These are phyloP conservation scores for Codiaeum variegatum DNA, from an alignment of 441 rosid species.

Conservation along the genomic window DNA sequence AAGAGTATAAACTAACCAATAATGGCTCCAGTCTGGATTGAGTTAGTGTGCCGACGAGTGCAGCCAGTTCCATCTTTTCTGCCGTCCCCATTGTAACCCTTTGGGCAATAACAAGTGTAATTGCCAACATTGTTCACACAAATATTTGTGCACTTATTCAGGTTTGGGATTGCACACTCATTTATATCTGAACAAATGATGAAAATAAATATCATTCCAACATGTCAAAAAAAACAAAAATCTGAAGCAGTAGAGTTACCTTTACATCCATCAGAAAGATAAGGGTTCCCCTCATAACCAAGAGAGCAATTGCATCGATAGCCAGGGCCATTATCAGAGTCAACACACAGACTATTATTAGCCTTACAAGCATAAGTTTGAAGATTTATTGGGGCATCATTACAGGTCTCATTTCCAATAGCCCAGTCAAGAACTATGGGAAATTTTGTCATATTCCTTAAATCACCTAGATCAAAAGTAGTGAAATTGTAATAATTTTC, in stretches of 20 bases:
- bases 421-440: conserved; percentile 31
- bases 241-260: conserved; percentile 9
- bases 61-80: conserved; percentile 21
- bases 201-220: neutral
- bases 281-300: conserved; percentile 46
- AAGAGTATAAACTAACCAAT: neutral
- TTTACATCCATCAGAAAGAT: conserved; percentile 32
- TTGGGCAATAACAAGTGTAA: conserved; percentile 24
- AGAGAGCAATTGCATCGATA: conserved; percentile 26
- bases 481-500: conserved; percentile 27
- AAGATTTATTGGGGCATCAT: neutral
- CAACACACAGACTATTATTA: conserved; percentile 11
- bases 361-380: conserved; percentile 20
- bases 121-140: conserved; percentile 19
- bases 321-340: neutral
- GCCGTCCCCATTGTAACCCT: conserved; percentile 31
- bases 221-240: neutral
- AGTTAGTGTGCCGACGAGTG: neutral
- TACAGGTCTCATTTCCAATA: conserved; percentile 19
- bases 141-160: neutral
- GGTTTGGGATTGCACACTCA: conserved; percentile 11
- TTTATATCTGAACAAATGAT: conserved; percentile 8
- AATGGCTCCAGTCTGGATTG: neutral
- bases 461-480: neutral
- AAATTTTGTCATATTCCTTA: neutral